Percentiles rank a stretch among this genome's conserved stretches.
Conservation (phyloP, 2,329 filamentous ascomycete genomes). For the Dactylellina leptospora region DNA sequence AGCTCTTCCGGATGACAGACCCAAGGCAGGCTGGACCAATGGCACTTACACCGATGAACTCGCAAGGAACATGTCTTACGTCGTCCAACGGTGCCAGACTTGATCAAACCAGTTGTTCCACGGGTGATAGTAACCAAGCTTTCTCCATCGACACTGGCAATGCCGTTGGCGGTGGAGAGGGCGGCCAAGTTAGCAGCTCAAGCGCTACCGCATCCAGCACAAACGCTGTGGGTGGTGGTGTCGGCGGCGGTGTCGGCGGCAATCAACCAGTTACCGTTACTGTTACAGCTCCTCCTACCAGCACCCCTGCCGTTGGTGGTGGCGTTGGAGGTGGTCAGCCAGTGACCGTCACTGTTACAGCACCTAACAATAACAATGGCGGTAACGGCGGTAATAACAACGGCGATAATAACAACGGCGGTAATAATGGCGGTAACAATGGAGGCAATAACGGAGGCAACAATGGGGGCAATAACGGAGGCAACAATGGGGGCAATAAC, state of each 20-base stretch:
- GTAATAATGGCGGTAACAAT: not conserved
- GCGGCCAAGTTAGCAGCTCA: too few relatives aligned
- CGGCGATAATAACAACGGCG: not conserved
- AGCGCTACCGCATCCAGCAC: too few relatives aligned
- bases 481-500: not conserved
- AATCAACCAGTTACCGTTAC: not conserved
- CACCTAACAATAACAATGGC: not conserved
- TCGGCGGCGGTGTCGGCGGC: not conserved
- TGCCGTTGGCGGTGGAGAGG: conserved; percentile 48
- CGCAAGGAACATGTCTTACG: conserved; percentile 63
- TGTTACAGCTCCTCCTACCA: not conserved
- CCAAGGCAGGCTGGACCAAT: conserved; percentile 59
- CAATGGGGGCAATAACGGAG: not conserved
- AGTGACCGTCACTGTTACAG: not conserved
- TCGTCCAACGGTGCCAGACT: conserved; percentile 62
- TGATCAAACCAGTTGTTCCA: conserved; percentile 62
- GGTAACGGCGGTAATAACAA: conserved; percentile 1
- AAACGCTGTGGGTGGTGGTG: conserved; percentile 50
- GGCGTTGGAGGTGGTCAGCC: not conserved
- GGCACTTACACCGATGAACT: conserved; percentile 63
- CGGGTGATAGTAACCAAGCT: conserved; percentile 61
- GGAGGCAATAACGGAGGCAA: not conserved
- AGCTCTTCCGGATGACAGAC: conserved; percentile 63
- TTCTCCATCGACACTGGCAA: conserved; percentile 58
- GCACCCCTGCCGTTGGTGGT: not conserved